These are phyloP conservation scores for Cladosporium phlei DNA, from an alignment of 2,329 filamentous ascomycete genomes.

Conservation along the genomic window DNA sequence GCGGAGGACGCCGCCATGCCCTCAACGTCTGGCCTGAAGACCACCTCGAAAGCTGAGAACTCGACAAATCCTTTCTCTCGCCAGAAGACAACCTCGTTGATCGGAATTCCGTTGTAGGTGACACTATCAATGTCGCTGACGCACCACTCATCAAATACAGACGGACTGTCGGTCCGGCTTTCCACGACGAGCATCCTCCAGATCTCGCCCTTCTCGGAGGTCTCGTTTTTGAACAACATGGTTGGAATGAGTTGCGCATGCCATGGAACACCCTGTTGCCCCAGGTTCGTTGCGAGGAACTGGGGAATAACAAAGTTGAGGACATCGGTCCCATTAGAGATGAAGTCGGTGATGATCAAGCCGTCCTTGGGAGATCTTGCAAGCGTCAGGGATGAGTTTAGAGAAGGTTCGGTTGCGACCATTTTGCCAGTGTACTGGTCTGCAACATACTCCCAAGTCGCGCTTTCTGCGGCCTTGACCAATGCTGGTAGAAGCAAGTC, in stretches of 20 bases:
- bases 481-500: constrained; percentile 29
- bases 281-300: background rate
- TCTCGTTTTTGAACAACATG: constrained; percentile 25
- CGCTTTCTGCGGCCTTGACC: constrained; percentile 32
- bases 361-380: constrained; percentile 18
- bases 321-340: constrained; percentile 26
- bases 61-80: constrained; percentile 21
- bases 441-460: constrained; percentile 19
- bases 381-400: constrained; percentile 25
- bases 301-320: constrained; percentile 4
- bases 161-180: constrained; percentile 14
- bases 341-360: constrained; percentile 20
- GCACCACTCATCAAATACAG: constrained; percentile 18
- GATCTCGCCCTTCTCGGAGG: constrained; percentile 23
- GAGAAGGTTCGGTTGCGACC: constrained; percentile 8
- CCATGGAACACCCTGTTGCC: constrained; percentile 6
- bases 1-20: no score
- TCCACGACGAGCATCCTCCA: constrained; percentile 22
- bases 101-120: constrained; percentile 23
- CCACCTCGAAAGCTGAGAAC: constrained; percentile 26
- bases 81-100: constrained; percentile 30
- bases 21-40: constrained; percentile 13
- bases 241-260: constrained; percentile 27
- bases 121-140: constrained; percentile 22
- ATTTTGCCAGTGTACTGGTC: constrained; percentile 19